Evolutionary conservation across 148 eudicot species (phyloP).

Genomic region (Amaranthus hypochondriacus): DNA sequence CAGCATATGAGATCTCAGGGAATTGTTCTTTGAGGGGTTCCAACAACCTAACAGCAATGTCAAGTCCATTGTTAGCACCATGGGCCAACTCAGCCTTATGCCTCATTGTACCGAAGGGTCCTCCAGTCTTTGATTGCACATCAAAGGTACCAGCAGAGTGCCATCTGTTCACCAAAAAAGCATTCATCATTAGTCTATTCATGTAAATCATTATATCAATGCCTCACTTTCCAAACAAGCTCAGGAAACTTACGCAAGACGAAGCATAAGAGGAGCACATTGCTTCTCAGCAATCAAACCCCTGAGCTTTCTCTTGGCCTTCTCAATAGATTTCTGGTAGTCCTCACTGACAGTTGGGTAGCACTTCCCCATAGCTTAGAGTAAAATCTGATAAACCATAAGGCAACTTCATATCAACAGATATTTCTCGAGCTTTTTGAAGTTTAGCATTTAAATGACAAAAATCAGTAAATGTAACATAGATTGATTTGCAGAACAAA

Average conservation of each 20-base stretch:
- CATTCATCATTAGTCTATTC: not conserved
- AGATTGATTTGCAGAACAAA: too few species aligned
- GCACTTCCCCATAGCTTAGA: constrained; percentile 56
- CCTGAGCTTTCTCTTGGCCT: constrained; percentile 67
- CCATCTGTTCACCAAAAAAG: constrained; percentile 43
- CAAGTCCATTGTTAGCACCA: constrained; percentile 67
- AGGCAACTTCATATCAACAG: not conserved
- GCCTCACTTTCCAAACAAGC: not conserved
- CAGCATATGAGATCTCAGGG: constrained; percentile 56
- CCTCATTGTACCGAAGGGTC: constrained; percentile 92
- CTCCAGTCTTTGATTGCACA: constrained; percentile 58
- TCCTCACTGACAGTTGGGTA: constrained; percentile 73
- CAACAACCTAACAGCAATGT: constrained; percentile 61
- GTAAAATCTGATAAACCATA: constrained; percentile 2
- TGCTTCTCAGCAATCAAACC: constrained; percentile 66
- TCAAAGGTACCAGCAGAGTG: constrained; percentile 95
- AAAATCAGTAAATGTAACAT: too few species aligned
- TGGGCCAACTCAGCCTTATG: constrained; percentile 51
- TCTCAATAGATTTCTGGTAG: constrained; percentile 57
- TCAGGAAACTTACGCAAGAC: constrained; percentile 53
- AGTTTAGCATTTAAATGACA: too few species aligned
- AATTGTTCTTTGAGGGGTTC: constrained; percentile 74
- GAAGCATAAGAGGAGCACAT: constrained; percentile 83
- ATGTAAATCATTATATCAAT: not conserved
- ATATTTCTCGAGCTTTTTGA: not conserved